Evolutionary conservation across 176 grass and related monocot species (phyloP).

Genomic region (Chloris gayana): DNA sequence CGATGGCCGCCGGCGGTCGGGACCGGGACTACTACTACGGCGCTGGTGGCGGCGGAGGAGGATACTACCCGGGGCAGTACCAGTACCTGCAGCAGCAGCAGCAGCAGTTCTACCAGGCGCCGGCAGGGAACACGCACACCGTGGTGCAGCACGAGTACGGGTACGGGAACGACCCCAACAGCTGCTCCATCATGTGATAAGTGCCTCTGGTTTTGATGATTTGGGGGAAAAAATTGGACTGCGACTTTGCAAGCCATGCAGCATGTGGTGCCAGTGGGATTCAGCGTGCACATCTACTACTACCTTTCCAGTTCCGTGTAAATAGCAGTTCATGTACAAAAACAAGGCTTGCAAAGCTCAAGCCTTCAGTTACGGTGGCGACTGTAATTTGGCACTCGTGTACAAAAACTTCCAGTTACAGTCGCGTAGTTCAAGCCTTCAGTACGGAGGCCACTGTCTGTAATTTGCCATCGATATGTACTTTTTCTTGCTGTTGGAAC

Average conservation of each 20-base stretch:
- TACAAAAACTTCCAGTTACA: no score
- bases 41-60: background rate
- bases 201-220: background rate
- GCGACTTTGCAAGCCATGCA: background rate
- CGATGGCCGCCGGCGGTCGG: background rate
- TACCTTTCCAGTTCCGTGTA: background rate
- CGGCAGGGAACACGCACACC: conserved; percentile 37
- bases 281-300: background rate
- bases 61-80: background rate
- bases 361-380: background rate
- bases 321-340: background rate
- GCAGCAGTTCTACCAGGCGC: conserved; percentile 29
- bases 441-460: no score
- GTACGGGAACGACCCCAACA: conserved; percentile 25
- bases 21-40: conserved; percentile 20
- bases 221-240: background rate
- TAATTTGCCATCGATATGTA: no score
- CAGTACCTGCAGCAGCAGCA: conserved; percentile 46
- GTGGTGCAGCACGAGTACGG: conserved; percentile 53
- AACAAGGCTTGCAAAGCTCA: background rate
- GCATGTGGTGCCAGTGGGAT: background rate
- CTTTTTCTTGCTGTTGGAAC: background rate
- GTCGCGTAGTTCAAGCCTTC: no score
- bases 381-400: background rate
- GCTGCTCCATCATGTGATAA: conserved; percentile 48